Conservation (phyloP, 2,329 filamentous ascomycete species). For the Paracamarosporium sp. region DNA sequence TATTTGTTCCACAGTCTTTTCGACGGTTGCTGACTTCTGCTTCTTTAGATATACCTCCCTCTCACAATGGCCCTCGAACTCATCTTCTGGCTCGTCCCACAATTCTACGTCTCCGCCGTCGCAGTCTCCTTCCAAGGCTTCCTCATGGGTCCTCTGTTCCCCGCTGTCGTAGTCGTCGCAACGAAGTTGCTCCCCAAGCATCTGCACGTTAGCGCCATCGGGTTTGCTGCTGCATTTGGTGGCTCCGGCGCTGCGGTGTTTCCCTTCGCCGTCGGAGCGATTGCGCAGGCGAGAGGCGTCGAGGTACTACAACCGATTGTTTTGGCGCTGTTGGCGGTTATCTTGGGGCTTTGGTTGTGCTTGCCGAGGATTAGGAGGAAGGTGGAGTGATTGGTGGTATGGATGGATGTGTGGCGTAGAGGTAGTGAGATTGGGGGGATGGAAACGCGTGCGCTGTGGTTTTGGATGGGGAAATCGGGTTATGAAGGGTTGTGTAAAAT, state of each 20-base stretch:
- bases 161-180: conserved; percentile 73
- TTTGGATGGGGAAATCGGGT: no score
- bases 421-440: neutral
- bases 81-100: conserved; percentile 81
- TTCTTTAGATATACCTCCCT: conserved; percentile 70
- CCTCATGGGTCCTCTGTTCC: conserved; percentile 81
- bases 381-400: conserved; percentile 31
- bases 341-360: conserved; percentile 59
- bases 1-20: no score
- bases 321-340: conserved; percentile 59
- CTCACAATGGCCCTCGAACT: conserved; percentile 70
- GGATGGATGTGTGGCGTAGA: neutral
- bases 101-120: conserved; percentile 75
- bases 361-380: conserved; percentile 56
- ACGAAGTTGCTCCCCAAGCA: conserved; percentile 77
- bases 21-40: conserved; percentile 28
- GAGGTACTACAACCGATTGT: conserved; percentile 67
- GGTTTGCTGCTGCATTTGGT: conserved; percentile 80
- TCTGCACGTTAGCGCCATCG: conserved; percentile 80
- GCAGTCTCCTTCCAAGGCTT: conserved; percentile 77
- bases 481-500: no score
- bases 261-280: conserved; percentile 71
- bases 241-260: conserved; percentile 73
- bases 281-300: conserved; percentile 68
- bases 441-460: neutral